Conservation (phyloP, 345 rosid species). For the Lepidium didymum region DNA sequence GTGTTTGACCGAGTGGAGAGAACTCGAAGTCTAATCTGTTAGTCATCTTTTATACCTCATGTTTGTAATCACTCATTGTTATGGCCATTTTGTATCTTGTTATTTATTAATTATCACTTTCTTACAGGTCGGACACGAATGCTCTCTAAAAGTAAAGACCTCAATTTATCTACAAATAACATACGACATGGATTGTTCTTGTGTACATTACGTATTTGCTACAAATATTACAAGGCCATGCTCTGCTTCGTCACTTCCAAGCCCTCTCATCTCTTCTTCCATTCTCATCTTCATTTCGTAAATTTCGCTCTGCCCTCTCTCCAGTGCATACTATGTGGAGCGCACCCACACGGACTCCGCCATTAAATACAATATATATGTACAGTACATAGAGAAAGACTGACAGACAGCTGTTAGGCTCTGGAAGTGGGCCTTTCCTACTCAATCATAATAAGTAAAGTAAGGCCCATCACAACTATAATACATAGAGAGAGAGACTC, state of each 20-base stretch:
- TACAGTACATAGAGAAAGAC: too few relatives aligned
- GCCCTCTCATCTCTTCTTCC: conserved; percentile 87
- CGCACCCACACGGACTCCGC: too few relatives aligned
- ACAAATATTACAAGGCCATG: conserved; percentile 41
- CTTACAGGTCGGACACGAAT: too few relatives aligned
- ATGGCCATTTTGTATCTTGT: neutral
- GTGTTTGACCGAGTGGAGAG: neutral
- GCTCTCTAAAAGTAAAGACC: too few relatives aligned
- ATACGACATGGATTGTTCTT: too few relatives aligned
- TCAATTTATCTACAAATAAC: too few relatives aligned
- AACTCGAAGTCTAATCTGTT: conserved; percentile 3
- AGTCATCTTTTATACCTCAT: conserved; percentile 3
- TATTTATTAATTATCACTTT: neutral
- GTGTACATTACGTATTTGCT: conserved; percentile 2
- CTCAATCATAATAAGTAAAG: neutral
- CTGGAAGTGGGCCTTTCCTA: neutral
- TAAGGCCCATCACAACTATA: conserved; percentile 4
- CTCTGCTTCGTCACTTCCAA: conserved; percentile 84
- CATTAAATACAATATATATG: too few relatives aligned
- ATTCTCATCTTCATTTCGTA: conserved; percentile 74
- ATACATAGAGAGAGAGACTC: neutral
- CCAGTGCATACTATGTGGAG: too few relatives aligned
- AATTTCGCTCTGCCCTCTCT: conserved; percentile 72
- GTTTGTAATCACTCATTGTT: neutral
- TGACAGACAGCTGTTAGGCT: neutral